Evolutionary conservation across 805 yeast genomes (phyloP), one percentile per base, ranked within the genome.

Genomic region (Suhomyces pyralidae): DNA sequence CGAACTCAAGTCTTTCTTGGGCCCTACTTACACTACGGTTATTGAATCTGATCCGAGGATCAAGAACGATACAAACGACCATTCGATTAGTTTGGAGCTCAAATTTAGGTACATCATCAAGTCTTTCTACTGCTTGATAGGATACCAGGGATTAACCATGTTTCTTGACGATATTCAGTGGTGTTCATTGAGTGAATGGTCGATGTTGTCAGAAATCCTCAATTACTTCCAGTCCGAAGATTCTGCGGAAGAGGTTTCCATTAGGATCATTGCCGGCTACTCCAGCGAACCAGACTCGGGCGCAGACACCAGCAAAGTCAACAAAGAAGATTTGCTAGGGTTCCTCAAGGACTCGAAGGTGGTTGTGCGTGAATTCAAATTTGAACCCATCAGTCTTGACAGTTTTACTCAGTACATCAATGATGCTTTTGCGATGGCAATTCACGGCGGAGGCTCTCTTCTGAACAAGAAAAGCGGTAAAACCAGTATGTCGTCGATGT

Each of bases 151-250:
- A 2, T 62, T 80, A 40, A 77, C 81, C 0, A 55, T 80, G 1
- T 66, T 76, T 46, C 60, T 77, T 28, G 83, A 80, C 56, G 81
- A 80, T 60, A 57, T 76, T 24, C 80, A 79, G 50, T 74, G 77
- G 73, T 70, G 77, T 51, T 66, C 80, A 0, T 55, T 52, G 7
- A 63, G 59, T 9, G 76, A 70, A 53, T 62, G 70, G 57, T 51
- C 43, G 5, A 50, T 75, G 53, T 49, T 68, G 3, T 54, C 60
- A 7, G 78, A 74, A 45, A 58, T 70, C 4, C 48, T 66, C 7
- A 58, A 57, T 19, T 62, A 53, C 48, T 57, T 58, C 50, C 50
- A 54, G 40, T n/a, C 34, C 8, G 53, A 54, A 7, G 46, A 51
- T 34, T 25, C 34, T 17, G 55, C 54, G 12, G 51, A 56, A 25